These are phyloP conservation scores for Trypanosomatidae sp. DNA, from an alignment of 208 protist species.

Conservation along the genomic window DNA sequence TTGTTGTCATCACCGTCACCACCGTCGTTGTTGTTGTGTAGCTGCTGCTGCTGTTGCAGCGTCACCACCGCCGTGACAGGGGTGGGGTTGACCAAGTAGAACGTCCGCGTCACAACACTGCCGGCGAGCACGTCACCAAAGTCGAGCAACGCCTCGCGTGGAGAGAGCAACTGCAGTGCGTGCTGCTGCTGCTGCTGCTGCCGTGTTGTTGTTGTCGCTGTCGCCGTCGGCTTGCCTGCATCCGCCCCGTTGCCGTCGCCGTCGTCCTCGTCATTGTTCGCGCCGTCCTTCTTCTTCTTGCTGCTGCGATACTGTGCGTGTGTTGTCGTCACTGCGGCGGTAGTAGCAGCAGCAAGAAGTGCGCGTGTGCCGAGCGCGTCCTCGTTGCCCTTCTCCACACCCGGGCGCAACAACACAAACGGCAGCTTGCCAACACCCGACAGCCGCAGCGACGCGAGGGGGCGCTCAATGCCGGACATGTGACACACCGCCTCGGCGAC, in stretches of 20 bases:
- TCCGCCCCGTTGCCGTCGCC: constrained; percentile 1
- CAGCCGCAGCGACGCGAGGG: constrained; percentile 40
- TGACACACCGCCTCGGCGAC: constrained; percentile 73
- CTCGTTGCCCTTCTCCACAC: too few relatives aligned
- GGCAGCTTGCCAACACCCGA: constrained; percentile 90
- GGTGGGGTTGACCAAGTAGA: constrained; percentile 70
- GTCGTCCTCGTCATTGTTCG: too few relatives aligned
- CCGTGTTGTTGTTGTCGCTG: not conserved
- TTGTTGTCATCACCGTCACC: too few relatives aligned
- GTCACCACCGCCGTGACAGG: constrained; percentile 46
- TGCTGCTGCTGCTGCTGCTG: not conserved
- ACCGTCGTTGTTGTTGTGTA: too few relatives aligned
- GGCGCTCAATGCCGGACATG: constrained; percentile 27
- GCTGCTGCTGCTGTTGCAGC: constrained; percentile 15
- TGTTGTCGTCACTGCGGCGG: too few relatives aligned
- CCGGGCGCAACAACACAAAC: constrained; percentile 39
- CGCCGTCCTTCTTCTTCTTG: too few relatives aligned
- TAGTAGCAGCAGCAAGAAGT: too few relatives aligned
- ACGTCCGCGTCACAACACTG: constrained; percentile 6
- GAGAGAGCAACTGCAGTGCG: too few relatives aligned
- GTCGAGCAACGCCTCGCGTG: constrained; percentile 14
- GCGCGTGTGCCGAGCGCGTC: too few relatives aligned
- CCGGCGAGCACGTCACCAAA: constrained; percentile 27
- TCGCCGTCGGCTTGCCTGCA: constrained; percentile 4
- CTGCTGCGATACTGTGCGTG: too few relatives aligned